Base-by-base conservation (phyloP, 2,329 filamentous ascomycete genomes). In the Cladobotryum mycophilum region DNA sequence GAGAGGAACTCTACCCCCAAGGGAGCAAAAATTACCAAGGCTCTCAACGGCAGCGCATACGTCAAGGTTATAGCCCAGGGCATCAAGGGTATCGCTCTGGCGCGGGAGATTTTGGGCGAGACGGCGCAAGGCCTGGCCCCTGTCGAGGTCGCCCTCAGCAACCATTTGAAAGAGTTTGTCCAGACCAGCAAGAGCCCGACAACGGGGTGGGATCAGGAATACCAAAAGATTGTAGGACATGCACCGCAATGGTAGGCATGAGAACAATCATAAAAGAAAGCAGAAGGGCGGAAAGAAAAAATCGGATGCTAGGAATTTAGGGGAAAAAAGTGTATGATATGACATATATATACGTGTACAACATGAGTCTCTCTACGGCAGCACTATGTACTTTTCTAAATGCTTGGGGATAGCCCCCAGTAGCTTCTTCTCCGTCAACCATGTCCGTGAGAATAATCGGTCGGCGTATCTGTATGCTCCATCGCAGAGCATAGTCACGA, bases 391-490 rank as follows among this genome's bases (percentile, higher is more conserved):
- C 78, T 90, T 96, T 67, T 88, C 81, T 65, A 97, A 70, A 65
- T 88, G 84, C 73, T 88, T 80, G 6, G 93, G 93, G 66, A 99
- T 85, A 41, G 90, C 85, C 25, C 74, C 80, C 42, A 93, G 69
- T 57, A 99, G 73, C 52, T 86, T 87, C 82, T 97, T 99, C 63
- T 84, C 82, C 67, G 84, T 78, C 59, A 99, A 72, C 93, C 93
- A 99, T 69, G 86, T 91, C 68, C 82, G 82, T 42, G 89, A 95
- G 73, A 99, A 99, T 55, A 99, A 69, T 35, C 93, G 79, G 57
- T 99, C 93, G 5, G 93, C 93, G 67, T 99, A 99, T 63, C 93
- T 76, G 67, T 99, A 97, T n/a, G 93, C 93, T 53, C 93, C 93
- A 66, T 99, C 93, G 64, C 89, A 96, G 41, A 99, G 79, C 51